Conservation (phyloP, 2,329 filamentous ascomycete genomes). For the Botrytis sinoallii region DNA sequence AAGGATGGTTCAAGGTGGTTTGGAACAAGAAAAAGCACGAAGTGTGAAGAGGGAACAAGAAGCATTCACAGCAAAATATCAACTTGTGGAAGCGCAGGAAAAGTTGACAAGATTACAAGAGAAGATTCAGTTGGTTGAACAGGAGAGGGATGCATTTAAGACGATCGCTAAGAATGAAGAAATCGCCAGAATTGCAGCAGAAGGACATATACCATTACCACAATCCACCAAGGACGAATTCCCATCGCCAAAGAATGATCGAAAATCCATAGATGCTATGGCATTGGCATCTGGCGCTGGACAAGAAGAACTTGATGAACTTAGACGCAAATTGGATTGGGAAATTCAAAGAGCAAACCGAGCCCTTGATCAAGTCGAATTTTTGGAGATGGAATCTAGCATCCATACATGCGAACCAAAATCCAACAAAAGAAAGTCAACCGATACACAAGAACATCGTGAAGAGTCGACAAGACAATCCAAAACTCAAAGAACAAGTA, state of each 20-base stretch:
- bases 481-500: conserved; percentile 19
- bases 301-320: conserved; percentile 44
- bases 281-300: conserved; percentile 53
- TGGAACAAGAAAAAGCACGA: conserved; percentile 62
- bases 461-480: conserved; percentile 13
- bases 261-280: conserved; percentile 46
- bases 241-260: conserved; percentile 55
- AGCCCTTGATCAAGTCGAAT: conserved; percentile 70
- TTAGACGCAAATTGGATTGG: conserved; percentile 45
- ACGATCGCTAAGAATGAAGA: conserved; percentile 71
- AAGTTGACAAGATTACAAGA: conserved; percentile 63
- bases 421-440: conserved; percentile 20
- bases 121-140: conserved; percentile 62
- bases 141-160: conserved; percentile 73
- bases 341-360: conserved; percentile 60
- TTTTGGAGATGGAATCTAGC: conserved; percentile 71
- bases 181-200: conserved; percentile 67
- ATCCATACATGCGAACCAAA: conserved; percentile 64
- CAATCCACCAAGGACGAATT: conserved; percentile 54
- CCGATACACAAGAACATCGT: neutral
- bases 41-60: conserved; percentile 63
- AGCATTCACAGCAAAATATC: conserved; percentile 64
- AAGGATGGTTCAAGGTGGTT: conserved; percentile 54
- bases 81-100: conserved; percentile 62
- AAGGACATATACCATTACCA: conserved; percentile 63